phyloP scores from a whole-genome alignment of 768 basidiomycete species.

The Termitomyces sp. region DNA sequence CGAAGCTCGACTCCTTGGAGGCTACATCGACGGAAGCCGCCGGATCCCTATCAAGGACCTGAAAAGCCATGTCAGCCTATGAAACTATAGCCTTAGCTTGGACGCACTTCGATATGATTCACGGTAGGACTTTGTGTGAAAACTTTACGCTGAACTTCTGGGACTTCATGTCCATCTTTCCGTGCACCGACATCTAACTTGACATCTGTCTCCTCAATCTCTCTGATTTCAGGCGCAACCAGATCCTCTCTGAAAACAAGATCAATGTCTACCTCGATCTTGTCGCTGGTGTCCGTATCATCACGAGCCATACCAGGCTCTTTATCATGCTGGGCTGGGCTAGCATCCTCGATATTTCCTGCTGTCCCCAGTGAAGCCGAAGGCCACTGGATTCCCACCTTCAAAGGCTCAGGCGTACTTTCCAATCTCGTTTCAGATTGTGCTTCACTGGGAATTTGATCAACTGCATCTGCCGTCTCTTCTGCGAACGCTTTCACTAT shows the following conservation, averaged over 20 bases:
- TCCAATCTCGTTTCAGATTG: not conserved
- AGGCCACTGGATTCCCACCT: not conserved
- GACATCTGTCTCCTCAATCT: not conserved
- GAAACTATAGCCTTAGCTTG: not conserved
- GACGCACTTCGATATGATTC: conserved; percentile 2
- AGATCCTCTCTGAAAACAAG: not conserved
- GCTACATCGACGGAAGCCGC: not conserved
- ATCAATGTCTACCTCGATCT: not conserved
- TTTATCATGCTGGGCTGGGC: not conserved
- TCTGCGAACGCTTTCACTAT: not conserved
- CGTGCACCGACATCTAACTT: not conserved
- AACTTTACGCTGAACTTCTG: not conserved
- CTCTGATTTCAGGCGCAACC: not conserved
- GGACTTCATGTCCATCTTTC: not conserved
- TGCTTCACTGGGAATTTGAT: not conserved
- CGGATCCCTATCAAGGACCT: not conserved
- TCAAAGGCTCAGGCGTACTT: not conserved
- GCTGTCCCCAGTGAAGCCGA: not conserved
- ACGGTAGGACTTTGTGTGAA: not conserved
- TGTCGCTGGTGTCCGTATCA: not conserved
- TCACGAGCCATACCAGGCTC: not conserved
- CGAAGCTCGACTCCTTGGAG: not conserved
- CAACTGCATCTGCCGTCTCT: not conserved
- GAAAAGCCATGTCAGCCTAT: not conserved
- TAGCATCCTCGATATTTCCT: not conserved